Percentiles rank a stretch among this genome's conserved stretches.
Evolutionary conservation across 331 rosid genomes (phyloP).

Genomic region (Malus hybrid): DNA sequence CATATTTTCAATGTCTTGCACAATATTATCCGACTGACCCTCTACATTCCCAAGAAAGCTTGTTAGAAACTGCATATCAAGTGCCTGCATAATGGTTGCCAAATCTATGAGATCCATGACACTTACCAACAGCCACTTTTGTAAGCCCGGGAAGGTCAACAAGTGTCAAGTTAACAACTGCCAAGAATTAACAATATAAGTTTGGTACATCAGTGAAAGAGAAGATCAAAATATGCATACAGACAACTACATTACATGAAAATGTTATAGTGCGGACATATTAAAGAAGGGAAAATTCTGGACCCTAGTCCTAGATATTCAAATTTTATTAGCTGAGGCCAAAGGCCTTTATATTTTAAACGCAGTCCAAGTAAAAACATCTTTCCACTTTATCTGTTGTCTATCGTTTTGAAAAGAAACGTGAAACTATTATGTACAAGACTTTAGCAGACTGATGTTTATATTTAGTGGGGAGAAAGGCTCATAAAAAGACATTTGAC

Average conservation of each 20-base stretch:
- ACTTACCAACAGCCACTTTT: slow-evolving; percentile 92
- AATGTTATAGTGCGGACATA: background rate
- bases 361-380: background rate
- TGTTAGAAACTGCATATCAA: slow-evolving; percentile 2
- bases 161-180: slow-evolving; percentile 97
- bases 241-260: background rate
- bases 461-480: background rate
- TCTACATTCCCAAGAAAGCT: slow-evolving; percentile 41
- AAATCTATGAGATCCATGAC: slow-evolving; percentile 1
- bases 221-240: background rate
- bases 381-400: background rate
- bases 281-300: background rate
- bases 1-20: slow-evolving; percentile 84
- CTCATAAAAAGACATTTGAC: background rate
- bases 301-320: background rate
- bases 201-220: background rate
- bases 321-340: background rate
- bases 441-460: background rate
- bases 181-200: slow-evolving; percentile 17
- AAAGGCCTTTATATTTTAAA: background rate
- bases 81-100: background rate
- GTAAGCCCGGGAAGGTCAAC: slow-evolving; percentile 98
- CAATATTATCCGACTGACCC: slow-evolving; percentile 94
- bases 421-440: background rate
- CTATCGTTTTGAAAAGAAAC: background rate